A percentile compares a stretch with the other conserved stretches of the same genome.
These are phyloP conservation scores for Apostasia shenzhenica DNA, from an alignment of 106 monocot genomes.

Conservation along the genomic window DNA sequence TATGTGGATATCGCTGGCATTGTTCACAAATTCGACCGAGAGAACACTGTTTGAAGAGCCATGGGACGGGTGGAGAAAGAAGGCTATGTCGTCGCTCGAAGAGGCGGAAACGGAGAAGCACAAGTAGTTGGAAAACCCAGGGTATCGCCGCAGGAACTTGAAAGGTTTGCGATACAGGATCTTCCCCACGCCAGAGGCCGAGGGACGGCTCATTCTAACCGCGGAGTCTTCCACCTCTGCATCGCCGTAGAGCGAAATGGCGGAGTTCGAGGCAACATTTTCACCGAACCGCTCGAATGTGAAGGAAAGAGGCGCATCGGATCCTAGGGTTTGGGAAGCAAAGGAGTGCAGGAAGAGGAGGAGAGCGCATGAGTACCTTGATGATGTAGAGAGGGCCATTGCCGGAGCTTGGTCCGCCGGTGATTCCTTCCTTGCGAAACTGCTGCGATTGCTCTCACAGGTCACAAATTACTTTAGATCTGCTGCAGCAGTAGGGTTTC, in stretches of 20 bases:
- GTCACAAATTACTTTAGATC: not conserved
- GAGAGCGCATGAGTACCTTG: conserved; percentile 12
- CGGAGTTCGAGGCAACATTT: conserved; percentile 12
- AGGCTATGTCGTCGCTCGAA: conserved; percentile 23
- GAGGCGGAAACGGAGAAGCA: conserved; percentile 41
- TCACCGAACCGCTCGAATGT: conserved; percentile 37
- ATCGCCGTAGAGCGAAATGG: conserved; percentile 44
- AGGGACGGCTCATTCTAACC: conserved; percentile 20
- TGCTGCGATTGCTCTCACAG: not conserved
- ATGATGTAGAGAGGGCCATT: conserved; percentile 13
- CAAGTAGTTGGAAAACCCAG: conserved; percentile 70
- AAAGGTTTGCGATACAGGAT: conserved; percentile 32
- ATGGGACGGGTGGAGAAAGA: conserved; percentile 39
- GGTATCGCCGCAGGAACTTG: conserved; percentile 31
- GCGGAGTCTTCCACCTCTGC: conserved; percentile 24
- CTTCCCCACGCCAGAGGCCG: conserved; percentile 16
- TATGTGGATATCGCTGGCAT: conserved; percentile 21
- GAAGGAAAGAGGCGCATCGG: conserved; percentile 29
- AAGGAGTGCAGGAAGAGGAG: conserved; percentile 2
- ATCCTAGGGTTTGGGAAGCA: not conserved
- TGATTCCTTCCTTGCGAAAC: not conserved
- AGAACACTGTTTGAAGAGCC: conserved; percentile 24
- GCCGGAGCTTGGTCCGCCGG: not conserved
- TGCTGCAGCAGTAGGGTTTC: not conserved
- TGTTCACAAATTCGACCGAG: conserved; percentile 33